Conservation (phyloP, 108 stramenopile species). For the Skeletonema menzelii region DNA sequence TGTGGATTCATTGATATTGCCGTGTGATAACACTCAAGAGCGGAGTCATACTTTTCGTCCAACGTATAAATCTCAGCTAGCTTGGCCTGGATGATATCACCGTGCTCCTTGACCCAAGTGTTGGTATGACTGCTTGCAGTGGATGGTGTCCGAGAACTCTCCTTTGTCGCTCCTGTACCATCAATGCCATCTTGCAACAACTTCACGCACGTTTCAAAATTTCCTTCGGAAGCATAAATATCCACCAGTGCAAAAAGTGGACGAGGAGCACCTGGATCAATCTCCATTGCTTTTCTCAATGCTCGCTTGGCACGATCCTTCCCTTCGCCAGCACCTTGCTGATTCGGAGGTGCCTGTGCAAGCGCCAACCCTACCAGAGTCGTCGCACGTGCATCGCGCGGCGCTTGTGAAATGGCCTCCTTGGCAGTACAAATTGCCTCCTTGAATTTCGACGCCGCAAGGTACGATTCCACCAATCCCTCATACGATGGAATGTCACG, state of each 20-base stretch:
- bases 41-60: conserved; percentile 66
- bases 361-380: conserved; percentile 83
- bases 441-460: conserved; percentile 70
- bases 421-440: conserved; percentile 84
- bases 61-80: conserved; percentile 75
- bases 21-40: conserved; percentile 71
- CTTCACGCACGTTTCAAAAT: conserved; percentile 64
- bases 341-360: conserved; percentile 46
- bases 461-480: conserved; percentile 81
- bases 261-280: conserved; percentile 69
- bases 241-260: conserved; percentile 77
- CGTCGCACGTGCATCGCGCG: conserved; percentile 76
- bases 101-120: conserved; percentile 37
- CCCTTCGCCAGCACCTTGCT: conserved; percentile 45
- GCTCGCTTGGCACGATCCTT: conserved; percentile 79
- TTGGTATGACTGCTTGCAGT: neutral
- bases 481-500: conserved; percentile 73
- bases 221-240: conserved; percentile 60
- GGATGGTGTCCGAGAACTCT: conserved; percentile 12
- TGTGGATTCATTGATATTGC: conserved; percentile 78
- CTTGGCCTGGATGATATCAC: conserved; percentile 63
- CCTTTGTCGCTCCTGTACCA: conserved; percentile 39
- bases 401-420: conserved; percentile 72
- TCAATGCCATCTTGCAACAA: conserved; percentile 68
- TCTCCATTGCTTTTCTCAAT: conserved; percentile 66